Percentiles rank a stretch among this genome's conserved stretches.
These are phyloP conservation scores for Lycium barbarum DNA, from an alignment of 257 asterid genomes.

Conservation along the genomic window DNA sequence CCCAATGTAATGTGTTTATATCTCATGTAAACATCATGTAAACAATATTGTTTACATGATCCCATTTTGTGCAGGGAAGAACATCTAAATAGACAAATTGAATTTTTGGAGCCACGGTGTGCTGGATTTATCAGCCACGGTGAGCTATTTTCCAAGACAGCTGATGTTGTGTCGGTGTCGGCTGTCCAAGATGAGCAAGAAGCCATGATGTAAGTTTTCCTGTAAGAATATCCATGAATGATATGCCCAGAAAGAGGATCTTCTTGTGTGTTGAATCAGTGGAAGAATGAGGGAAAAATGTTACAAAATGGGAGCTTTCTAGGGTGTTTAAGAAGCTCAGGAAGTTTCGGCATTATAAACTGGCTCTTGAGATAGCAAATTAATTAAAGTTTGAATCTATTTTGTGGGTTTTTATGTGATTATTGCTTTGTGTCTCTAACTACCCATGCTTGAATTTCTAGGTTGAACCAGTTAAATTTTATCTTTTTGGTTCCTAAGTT, in stretches of 20 bases:
- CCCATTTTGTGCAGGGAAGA: too few relatives aligned
- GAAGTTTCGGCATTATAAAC: conserved; percentile 68
- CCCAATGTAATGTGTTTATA: too few relatives aligned
- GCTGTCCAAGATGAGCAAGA: too few relatives aligned
- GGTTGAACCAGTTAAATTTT: background rate
- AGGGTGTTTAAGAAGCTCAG: conserved; percentile 83
- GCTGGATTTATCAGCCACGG: too few relatives aligned
- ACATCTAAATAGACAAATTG: too few relatives aligned
- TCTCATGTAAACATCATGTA: too few relatives aligned
- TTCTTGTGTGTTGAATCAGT: conserved; percentile 71
- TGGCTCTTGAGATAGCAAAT: conserved; percentile 76
- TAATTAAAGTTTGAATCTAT: background rate
- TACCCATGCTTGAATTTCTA: background rate
- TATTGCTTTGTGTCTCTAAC: background rate
- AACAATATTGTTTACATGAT: too few relatives aligned
- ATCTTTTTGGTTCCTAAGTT: background rate
- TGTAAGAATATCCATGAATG: conserved; percentile 54
- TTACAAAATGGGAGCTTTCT: conserved; percentile 78
- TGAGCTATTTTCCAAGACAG: too few relatives aligned
- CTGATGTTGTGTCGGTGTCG: too few relatives aligned
- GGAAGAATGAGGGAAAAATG: conserved; percentile 65
- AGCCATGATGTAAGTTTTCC: too few relatives aligned
- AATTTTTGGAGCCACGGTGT: too few relatives aligned
- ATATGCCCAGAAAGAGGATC: conserved; percentile 52
- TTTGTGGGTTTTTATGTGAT: background rate